These are phyloP conservation scores for Dothiorella sarmentorum DNA, from an alignment of 2,329 filamentous ascomycete species.

Conservation along the genomic window DNA sequence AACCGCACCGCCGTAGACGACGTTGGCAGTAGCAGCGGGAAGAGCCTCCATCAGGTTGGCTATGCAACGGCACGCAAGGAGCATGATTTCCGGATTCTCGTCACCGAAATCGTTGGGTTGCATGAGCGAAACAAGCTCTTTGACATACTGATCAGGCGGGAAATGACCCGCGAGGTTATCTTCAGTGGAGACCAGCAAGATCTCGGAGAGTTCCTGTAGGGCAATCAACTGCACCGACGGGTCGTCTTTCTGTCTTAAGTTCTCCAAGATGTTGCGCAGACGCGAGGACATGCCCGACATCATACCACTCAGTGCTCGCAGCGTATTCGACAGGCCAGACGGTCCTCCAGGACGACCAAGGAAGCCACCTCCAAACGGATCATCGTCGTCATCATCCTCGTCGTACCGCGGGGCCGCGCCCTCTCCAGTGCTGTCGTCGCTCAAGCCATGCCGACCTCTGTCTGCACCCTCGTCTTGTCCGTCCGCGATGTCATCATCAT, in stretches of 20 bases:
- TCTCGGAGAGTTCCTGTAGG: conserved; percentile 87
- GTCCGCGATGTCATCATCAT: conserved; percentile 58
- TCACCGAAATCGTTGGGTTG: conserved; percentile 82
- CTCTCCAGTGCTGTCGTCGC: conserved; percentile 62
- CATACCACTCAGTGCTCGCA: conserved; percentile 86
- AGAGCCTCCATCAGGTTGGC: conserved; percentile 98
- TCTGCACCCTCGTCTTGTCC: conserved; percentile 36
- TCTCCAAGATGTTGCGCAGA: conserved; percentile 60
- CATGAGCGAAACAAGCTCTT: conserved; percentile 90
- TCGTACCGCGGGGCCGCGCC: conserved; percentile 52
- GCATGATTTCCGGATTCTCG: conserved; percentile 95
- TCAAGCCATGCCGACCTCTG: conserved; percentile 37
- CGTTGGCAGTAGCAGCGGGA: conserved; percentile 86
- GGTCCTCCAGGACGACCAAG: conserved; percentile 66
- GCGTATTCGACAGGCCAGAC: conserved; percentile 69
- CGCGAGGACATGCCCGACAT: conserved; percentile 80
- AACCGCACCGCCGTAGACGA: conserved; percentile 95
- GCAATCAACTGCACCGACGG: conserved; percentile 86
- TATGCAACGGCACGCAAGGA: conserved; percentile 89
- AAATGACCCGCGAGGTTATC: conserved; percentile 95
- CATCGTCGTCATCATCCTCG: conserved; percentile 55
- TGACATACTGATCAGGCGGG: conserved; percentile 89
- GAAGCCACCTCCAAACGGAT: conserved; percentile 58
- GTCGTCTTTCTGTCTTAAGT: conserved; percentile 77
- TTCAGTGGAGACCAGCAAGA: conserved; percentile 90